These are phyloP conservation scores for Zymoseptoria tritici DNA, from an alignment of 2,329 filamentous ascomycete species.

Conservation along the genomic window DNA sequence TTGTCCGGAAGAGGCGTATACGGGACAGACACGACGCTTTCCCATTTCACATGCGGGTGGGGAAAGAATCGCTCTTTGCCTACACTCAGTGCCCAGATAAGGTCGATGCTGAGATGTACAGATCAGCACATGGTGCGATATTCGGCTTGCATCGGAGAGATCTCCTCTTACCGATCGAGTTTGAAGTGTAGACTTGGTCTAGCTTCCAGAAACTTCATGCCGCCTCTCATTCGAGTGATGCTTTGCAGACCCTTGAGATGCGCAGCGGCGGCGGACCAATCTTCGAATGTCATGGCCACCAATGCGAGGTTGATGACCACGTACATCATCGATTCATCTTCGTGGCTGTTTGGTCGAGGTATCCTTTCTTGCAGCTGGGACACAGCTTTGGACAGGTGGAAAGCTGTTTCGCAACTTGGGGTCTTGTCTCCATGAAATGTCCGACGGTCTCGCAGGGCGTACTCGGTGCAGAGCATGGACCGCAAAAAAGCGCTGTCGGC, in stretches of 20 bases:
- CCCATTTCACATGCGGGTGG: neutral
- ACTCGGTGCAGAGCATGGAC: neutral
- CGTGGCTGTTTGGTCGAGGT: neutral
- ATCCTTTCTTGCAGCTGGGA: neutral
- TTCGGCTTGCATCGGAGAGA: neutral
- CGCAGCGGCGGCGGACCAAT: neutral
- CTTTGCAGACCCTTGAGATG: neutral
- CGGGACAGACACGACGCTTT: neutral
- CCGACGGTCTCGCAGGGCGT: neutral
- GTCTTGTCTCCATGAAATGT: neutral
- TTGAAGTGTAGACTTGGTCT: neutral
- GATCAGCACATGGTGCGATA: neutral
- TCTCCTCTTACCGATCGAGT: neutral
- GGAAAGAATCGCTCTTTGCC: neutral
- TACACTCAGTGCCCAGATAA: neutral
- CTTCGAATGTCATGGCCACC: neutral
- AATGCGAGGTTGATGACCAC: neutral
- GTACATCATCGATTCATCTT: neutral
- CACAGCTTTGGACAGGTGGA: neutral
- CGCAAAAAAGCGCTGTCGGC: neutral
- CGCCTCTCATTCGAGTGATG: neutral
- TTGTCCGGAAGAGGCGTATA: neutral
- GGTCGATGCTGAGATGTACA: neutral
- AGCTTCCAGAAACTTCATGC: neutral
- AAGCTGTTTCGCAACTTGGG: neutral